Conservation (phyloP, 2,329 filamentous ascomycete genomes). For the Lasiodiplodia theobromae region DNA sequence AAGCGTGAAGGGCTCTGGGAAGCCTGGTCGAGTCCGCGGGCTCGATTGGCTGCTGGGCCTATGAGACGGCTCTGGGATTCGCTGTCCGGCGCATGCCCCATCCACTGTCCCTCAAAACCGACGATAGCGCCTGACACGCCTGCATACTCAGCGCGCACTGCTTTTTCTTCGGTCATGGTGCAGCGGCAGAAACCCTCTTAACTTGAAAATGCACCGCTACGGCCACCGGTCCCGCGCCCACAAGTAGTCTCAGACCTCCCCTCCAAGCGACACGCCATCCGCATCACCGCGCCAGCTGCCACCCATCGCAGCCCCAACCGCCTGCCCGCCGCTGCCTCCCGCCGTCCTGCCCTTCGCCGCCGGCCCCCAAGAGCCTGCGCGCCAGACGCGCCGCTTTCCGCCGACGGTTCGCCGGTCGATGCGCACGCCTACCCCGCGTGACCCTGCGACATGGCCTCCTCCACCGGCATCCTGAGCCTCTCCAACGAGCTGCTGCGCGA, state of each 20-base stretch:
- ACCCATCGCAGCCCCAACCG: constrained; percentile 6
- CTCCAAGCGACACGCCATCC: neutral
- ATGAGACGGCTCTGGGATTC: constrained; percentile 21
- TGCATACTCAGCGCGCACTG: constrained; percentile 26
- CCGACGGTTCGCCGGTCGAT: constrained; percentile 35
- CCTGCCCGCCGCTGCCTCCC: neutral
- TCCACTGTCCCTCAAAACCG: constrained; percentile 27
- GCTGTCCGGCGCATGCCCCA: constrained; percentile 25
- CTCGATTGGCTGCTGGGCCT: neutral
- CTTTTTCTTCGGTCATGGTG: constrained; percentile 29
- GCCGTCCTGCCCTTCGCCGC: constrained; percentile 8
- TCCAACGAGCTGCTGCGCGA: constrained; percentile 59
- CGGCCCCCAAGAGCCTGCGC: neutral
- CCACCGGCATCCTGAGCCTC: constrained; percentile 46
- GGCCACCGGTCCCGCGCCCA: constrained; percentile 17
- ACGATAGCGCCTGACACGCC: constrained; percentile 34
- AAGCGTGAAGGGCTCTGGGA: neutral
- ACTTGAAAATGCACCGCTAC: constrained; percentile 23
- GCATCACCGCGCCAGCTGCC: constrained; percentile 2
- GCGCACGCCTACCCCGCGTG: constrained; percentile 40
- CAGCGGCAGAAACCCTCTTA: constrained; percentile 11
- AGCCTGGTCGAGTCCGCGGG: neutral
- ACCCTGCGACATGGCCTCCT: constrained; percentile 34
- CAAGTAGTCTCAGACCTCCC: neutral
- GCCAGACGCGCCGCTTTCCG: neutral